phyloP scores from a whole-genome alignment of 371 early-diverging fungal species.

The Capillidium heterosporum region DNA sequence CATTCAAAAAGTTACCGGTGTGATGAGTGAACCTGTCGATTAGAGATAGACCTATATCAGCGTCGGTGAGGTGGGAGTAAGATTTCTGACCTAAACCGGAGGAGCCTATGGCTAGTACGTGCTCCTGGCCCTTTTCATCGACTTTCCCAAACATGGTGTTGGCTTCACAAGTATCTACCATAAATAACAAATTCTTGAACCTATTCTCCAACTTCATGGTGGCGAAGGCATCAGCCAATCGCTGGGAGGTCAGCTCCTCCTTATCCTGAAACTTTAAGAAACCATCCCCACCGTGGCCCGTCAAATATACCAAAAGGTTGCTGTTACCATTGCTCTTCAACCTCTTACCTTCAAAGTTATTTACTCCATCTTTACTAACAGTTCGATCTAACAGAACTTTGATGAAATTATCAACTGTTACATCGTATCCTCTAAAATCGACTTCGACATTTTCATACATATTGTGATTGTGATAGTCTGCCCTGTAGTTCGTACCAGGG shows the following conservation, averaged over 20 bases:
- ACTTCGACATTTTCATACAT: conserved; percentile 47
- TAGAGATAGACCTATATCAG: conserved; percentile 85
- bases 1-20: conserved; percentile 75
- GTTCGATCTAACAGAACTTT: conserved; percentile 65
- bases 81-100: conserved; percentile 73
- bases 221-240: conserved; percentile 85
- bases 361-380: neutral
- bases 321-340: conserved; percentile 83
- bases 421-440: conserved; percentile 95
- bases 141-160: conserved; percentile 84
- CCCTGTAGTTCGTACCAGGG: conserved; percentile 86
- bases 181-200: conserved; percentile 89
- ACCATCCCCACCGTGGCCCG: conserved; percentile 95
- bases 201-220: conserved; percentile 90
- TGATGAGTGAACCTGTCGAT: conserved; percentile 93
- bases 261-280: conserved; percentile 95
- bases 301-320: conserved; percentile 90
- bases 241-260: conserved; percentile 84
- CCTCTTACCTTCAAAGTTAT: conserved; percentile 43
- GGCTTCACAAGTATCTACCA: conserved; percentile 96
- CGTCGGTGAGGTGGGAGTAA: conserved; percentile 84
- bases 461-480: conserved; percentile 22
- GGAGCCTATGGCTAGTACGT: conserved; percentile 79
- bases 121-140: conserved; percentile 44
- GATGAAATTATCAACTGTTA: conserved; percentile 93